Conservation (phyloP, 768 basidiomycete species). For the Termitomyces sp. region DNA sequence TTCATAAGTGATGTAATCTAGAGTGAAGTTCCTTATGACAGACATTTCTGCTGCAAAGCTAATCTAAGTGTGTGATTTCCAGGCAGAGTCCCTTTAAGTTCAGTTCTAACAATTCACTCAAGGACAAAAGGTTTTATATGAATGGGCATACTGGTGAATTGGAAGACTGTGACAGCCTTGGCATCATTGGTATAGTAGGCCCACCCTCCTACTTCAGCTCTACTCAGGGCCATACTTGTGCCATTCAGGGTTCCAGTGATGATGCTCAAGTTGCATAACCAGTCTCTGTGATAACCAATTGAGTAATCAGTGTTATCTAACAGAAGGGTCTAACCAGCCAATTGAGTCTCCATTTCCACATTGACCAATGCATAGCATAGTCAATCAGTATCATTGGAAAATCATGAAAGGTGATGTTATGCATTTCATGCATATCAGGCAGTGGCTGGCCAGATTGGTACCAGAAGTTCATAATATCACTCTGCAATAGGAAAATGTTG, state of each 20-base stretch:
- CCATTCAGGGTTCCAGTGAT: background rate
- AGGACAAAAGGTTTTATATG: background rate
- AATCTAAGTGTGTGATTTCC: too few species aligned
- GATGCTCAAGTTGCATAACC: background rate
- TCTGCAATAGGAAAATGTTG: background rate
- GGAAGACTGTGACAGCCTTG: background rate
- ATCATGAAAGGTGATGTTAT: background rate
- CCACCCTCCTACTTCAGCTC: background rate
- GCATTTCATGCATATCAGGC: background rate
- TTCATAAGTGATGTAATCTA: too few species aligned
- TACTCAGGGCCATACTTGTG: background rate
- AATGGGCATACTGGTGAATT: background rate
- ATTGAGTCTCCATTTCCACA: background rate
- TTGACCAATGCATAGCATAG: background rate
- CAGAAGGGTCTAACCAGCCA: background rate
- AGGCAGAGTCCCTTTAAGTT: too few species aligned
- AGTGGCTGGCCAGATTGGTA: background rate
- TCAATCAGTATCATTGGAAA: conserved; percentile 2
- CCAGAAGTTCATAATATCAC: background rate
- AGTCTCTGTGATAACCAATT: background rate
- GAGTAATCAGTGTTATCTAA: background rate
- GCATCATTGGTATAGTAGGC: background rate
- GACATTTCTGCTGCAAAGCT: too few species aligned
- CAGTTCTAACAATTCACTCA: background rate
- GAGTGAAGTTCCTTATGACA: too few species aligned